Percentiles rank a stretch among this genome's conserved stretches.
These are phyloP conservation scores for Rhytidiadelphus loreus DNA, from an alignment of 225 moss, liverwort and hornwort species.

Conservation along the genomic window DNA sequence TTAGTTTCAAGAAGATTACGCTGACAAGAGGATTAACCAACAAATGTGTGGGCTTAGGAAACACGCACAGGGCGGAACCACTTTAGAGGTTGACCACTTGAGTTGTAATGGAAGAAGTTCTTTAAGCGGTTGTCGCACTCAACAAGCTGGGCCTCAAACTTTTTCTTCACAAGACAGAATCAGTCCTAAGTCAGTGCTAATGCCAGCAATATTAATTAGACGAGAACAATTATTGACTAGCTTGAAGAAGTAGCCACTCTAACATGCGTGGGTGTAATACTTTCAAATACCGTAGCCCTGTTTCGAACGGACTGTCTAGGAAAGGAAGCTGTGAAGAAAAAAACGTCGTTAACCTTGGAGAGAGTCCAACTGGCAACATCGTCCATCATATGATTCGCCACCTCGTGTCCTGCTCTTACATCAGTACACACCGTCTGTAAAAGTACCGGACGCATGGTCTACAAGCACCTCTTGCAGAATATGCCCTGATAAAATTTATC, in stretches of 20 bases:
- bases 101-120: conserved; percentile 17
- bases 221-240: background rate
- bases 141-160: conserved; percentile 32
- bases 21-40: background rate
- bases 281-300: background rate
- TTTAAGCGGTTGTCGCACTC: conserved; percentile 21
- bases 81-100: conserved; percentile 23
- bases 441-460: background rate
- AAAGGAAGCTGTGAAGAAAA: background rate
- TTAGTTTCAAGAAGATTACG: background rate
- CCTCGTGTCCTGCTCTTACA: conserved; percentile 46
- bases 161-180: conserved; percentile 19
- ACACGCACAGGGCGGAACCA: conserved; percentile 56
- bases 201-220: background rate
- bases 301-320: background rate
- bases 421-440: background rate
- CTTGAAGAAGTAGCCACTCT: background rate
- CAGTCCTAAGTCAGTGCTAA: background rate
- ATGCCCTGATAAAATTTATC: background rate
- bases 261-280: background rate
- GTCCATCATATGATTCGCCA: conserved; percentile 60
- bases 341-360: conserved; percentile 12
- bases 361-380: conserved; percentile 56
- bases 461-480: background rate
- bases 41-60: background rate